Evolutionary conservation across 2,329 filamentous ascomycete genomes (phyloP).

Genomic region (Lithohypha guttulata): DNA sequence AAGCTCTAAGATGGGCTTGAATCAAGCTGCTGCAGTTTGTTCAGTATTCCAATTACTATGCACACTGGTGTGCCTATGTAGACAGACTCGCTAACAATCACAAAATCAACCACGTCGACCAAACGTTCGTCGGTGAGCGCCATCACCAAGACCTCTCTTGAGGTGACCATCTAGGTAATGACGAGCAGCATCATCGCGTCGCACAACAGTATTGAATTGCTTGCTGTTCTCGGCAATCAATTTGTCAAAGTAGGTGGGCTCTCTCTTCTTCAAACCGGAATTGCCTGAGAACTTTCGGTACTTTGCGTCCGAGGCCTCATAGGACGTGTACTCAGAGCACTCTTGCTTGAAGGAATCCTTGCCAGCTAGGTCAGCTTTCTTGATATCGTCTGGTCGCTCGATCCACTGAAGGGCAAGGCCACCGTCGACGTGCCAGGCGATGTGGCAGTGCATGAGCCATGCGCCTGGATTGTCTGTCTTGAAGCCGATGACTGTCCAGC

Average conservation of each 20-base stretch:
- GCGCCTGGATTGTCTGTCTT: conserved; percentile 40
- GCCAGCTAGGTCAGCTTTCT: conserved; percentile 8
- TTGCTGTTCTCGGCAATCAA: conserved; percentile 3
- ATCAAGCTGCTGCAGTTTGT: no score
- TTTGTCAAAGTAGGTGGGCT: conserved; percentile 11
- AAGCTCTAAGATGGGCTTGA: no score
- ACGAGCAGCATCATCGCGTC: conserved; percentile 8
- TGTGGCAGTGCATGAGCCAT: conserved; percentile 71
- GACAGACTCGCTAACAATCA: not conserved
- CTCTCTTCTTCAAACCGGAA: conserved; percentile 14
- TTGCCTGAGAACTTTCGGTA: conserved; percentile 7
- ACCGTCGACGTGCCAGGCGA: conserved; percentile 63
- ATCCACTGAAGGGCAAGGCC: conserved; percentile 46
- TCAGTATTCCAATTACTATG: no score
- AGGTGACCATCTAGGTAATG: conserved; percentile 10
- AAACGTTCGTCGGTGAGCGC: conserved; percentile 1
- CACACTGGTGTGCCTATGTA: not conserved
- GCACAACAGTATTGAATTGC: conserved; percentile 10
- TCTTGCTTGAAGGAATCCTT: conserved; percentile 6
- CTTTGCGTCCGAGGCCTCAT: not conserved
- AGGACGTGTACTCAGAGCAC: conserved; percentile 4
- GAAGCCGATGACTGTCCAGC: conserved; percentile 52
- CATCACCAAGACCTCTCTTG: conserved; percentile 14
- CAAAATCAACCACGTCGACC: conserved; percentile 2
- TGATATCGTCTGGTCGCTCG: conserved; percentile 16